Evolutionary conservation across 1,284 basidiomycete species (phyloP), one percentile per base, ranked within the genome.

Genomic region (Termitomyces sp.): DNA sequence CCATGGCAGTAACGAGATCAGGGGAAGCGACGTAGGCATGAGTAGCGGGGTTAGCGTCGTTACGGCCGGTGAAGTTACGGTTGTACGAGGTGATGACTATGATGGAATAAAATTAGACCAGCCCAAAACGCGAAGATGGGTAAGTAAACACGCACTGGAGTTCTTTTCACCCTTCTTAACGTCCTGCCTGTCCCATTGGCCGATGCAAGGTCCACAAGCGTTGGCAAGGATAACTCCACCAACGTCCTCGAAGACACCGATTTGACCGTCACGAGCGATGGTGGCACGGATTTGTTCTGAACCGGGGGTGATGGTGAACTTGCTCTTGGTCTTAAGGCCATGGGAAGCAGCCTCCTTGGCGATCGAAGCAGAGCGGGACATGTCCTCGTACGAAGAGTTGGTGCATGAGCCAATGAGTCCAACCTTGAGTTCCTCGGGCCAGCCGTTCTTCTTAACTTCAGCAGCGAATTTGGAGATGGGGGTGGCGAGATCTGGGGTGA

Each of bases 361-460:
- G 68, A 99, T 98, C 52, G 90, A 90, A 47, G 94, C 94, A 43
- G 95, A 91, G 68, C 97, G 94, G 48, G 92, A 92, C 96, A 99
- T 98, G 78, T 99, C 97, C 79, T 99, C 97, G 73, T 99, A 99
- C 30, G 97, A 99, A 50, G 96, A 99, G 86, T 99, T 99, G 73
- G 97, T 99, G 90, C 96, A 99, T 50, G 97, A 99, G 57, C 97
- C 96, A 70, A 99, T 99, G 57, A 99, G 86, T 59, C 86, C 92
- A 66, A 98, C 97, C 79, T 93, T 95, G 78, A 99, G 88, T 72
- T 99, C 96, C 60, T 86, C 78, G 47, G 96, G 96, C 96, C 97
- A 99, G 72, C 83, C 81, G 80, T 98, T 97, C 80, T 94, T 88
- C 84, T 93, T 93, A 65, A 93, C 94, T 65, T 86, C 93, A 52